Base-by-base conservation (phyloP, 148 eudicot genomes). In the Persicaria maculosa region DNA sequence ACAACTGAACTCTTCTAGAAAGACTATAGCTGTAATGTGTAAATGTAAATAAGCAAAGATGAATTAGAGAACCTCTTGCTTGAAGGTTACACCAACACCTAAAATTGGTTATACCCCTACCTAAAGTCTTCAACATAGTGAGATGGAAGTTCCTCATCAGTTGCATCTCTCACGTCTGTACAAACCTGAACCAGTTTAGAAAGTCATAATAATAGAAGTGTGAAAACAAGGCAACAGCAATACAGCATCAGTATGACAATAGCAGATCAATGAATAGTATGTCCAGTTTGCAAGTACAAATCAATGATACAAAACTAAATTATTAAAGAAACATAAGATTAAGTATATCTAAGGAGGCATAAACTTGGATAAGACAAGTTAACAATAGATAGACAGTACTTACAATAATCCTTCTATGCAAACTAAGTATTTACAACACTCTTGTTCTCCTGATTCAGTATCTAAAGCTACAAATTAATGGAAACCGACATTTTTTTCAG, bases 81-180 rank as follows among this genome's bases (percentile, higher is more conserved):
- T 65, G 64, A 68, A 54, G 68, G 7, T 74, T 9, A 43, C 62
- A 74, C 48, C 31, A 15, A 68, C 15, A 9, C n/a, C 64, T 68
- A 77, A 74, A n/a, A 4, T 40, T 31, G 40, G 40, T 31, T 40
- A 54, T 16, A 77, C 82, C 64, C 80, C 36, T 83, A 92, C 97
- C 98, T 83, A 77, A 87, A 88, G 59, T 95, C 98, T 80, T 95
- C 97, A 71, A 95, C 79, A 75, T 85, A 95, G 50, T 86, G 78
- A 52, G 96, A 88, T 70, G 97, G 92, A 85, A 95, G 96, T 81
- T 95, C 98, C 78, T 95, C 98, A 81, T 95, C 92, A 76, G 50
- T 83, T 68, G 98, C 98, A 50, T 90, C 91, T 81, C 98, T 92
- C 76, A 84, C 84, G 52, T 82, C 81, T 86, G 80, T 88, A 90